Evolutionary conservation across 2,329 filamentous ascomycete genomes (phyloP), one percentile per base, ranked within the genome.

Genomic region (Sarocladiaceae sp.): DNA sequence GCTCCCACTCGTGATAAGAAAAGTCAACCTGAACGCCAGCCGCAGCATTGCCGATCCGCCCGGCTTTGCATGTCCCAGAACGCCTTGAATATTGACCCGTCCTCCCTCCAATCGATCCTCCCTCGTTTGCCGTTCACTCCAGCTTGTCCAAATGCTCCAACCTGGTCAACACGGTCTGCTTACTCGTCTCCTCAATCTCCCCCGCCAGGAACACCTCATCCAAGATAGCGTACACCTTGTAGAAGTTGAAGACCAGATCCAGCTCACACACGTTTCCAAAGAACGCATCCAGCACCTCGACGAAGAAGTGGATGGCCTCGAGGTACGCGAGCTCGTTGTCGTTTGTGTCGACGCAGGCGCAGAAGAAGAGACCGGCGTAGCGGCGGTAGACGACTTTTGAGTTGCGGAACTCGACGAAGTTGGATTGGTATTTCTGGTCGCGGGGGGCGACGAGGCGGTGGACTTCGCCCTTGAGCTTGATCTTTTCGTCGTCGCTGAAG

Each of bases 251-350:
- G 53, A 85, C 82, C 62, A 98, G 72, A 69, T 98, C 93, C 63
- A 98, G 74, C 73, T 98, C 93, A 70, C 93, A 98, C 47, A 98
- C 93, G 65, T 98, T 98, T 53, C 93, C 93, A 65, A 98, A 98
- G 70, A 98, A 98, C 59, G 90, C 83, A 74, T 98, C 93, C 57
- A 98, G 77, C 50, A 98, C 93, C 72, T 98, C 93, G 56, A 98
- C 93, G 60, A 98, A 98, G 74, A 98, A 98, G 69, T 98, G 93
- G 59, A 98, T 96, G 6, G 90, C 93, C 69, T 98, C 93, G 48
- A 98, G 77, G 60, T 89, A 97, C 20, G 93, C 91, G 49, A 98
- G 74, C 72, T 98, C 93, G 68, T 97, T 98, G 67, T 98, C 93
- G 66, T 96, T 97, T 43, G 91, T 94, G 68, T 98, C 93, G 62